A percentile compares a stretch with the other conserved stretches of the same genome.
Conservation (phyloP, 805 yeast genomes). For the Metschnikowia kunwiensis region DNA sequence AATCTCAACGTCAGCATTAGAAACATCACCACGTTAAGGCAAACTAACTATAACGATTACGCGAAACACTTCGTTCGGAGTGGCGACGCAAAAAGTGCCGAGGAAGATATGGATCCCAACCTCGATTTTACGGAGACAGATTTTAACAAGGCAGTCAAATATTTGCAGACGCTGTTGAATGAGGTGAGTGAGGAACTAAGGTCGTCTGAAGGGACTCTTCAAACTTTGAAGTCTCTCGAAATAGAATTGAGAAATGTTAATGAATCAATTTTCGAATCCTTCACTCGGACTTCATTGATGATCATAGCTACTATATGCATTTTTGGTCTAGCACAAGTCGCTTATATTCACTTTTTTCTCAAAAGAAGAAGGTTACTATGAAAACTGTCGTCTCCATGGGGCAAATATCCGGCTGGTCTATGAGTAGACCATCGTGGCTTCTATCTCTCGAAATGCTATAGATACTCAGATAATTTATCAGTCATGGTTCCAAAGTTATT, state of each 20-base stretch:
- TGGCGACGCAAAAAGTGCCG: constrained; percentile 1
- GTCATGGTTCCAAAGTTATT: too few relatives aligned
- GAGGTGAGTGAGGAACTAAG: constrained; percentile 30
- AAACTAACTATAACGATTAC: constrained; percentile 35
- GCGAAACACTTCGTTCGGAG: constrained; percentile 31
- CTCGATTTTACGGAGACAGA: constrained; percentile 28
- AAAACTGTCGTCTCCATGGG: neutral
- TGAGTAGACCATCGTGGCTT: too few relatives aligned
- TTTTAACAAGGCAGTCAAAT: constrained; percentile 30
- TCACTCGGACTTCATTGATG: constrained; percentile 29
- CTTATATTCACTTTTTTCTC: constrained; percentile 31
- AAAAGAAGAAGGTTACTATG: constrained; percentile 24
- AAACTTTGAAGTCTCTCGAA: constrained; percentile 33
- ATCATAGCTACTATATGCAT: constrained; percentile 26
- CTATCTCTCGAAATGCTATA: too few relatives aligned
- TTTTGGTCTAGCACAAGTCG: constrained; percentile 31
- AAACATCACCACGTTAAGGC: constrained; percentile 31
- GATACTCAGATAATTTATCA: too few relatives aligned
- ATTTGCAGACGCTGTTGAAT: constrained; percentile 31
- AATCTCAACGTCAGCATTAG: constrained; percentile 35
- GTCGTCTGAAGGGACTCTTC: constrained; percentile 26
- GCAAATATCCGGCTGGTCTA: too few relatives aligned
- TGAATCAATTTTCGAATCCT: constrained; percentile 35
- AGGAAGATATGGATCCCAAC: constrained; percentile 9
- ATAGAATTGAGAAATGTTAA: constrained; percentile 35